Conservation (phyloP, 306 rosid genomes). For the Prinsepia uniflora region DNA sequence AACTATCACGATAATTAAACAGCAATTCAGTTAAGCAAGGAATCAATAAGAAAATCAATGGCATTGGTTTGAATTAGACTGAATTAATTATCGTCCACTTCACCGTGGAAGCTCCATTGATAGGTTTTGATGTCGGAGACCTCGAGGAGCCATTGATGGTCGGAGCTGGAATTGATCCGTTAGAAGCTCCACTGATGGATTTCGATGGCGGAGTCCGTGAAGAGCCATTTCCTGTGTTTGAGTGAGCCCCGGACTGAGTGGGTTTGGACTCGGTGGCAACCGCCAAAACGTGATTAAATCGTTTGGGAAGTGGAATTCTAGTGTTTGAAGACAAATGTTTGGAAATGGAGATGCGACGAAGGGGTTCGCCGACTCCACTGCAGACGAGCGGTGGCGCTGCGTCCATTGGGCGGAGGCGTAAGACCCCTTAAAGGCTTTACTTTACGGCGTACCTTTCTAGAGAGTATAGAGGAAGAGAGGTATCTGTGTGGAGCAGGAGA, state of each 20-base stretch:
- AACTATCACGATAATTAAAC: not conserved
- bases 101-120: slow-evolving; percentile 75
- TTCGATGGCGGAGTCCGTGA: slow-evolving; percentile 39
- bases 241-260: slow-evolving; percentile 2
- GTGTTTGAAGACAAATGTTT: slow-evolving; percentile 10
- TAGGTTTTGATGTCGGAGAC: slow-evolving; percentile 39
- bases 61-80: no score
- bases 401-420: slow-evolving; percentile 51
- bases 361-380: slow-evolving; percentile 58
- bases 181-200: slow-evolving; percentile 48
- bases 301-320: slow-evolving; percentile 40
- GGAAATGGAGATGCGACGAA: slow-evolving; percentile 34
- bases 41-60: no score
- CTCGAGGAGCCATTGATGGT: slow-evolving; percentile 49
- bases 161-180: slow-evolving; percentile 36
- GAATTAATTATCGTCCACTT: slow-evolving; percentile 10
- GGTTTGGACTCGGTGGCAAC: slow-evolving; percentile 73
- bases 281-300: slow-evolving; percentile 45
- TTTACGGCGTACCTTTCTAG: not conserved
- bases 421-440: no score
- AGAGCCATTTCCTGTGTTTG: slow-evolving; percentile 38
- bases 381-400: slow-evolving; percentile 63
- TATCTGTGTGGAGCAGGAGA: not conserved
- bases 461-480: not conserved
- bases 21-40: no score